Percentiles rank a stretch among this genome's conserved stretches.
phyloP scores from a whole-genome alignment of 2,329 filamentous ascomycete genomes.

The Pestalotiopsis sp. region DNA sequence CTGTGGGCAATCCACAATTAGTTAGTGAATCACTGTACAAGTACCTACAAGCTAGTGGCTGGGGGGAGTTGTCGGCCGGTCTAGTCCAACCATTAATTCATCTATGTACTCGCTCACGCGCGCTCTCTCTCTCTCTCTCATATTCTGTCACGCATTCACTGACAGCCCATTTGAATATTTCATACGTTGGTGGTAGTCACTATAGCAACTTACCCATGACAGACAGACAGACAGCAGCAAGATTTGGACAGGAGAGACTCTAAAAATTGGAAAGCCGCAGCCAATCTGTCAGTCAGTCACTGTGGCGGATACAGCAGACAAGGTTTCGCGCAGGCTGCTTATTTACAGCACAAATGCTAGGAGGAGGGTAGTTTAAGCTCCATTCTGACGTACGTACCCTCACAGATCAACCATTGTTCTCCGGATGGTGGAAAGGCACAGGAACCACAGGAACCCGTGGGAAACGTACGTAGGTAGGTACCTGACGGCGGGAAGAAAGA shows the following conservation, averaged over 20 bases:
- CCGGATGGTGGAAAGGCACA: neutral
- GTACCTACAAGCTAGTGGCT: neutral
- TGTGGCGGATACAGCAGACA: neutral
- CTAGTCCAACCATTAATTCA: neutral
- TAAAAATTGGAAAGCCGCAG: neutral
- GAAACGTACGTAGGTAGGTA: neutral
- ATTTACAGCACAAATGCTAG: neutral
- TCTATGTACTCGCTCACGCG: neutral
- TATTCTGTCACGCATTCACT: neutral
- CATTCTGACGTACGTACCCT: neutral
- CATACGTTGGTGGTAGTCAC: neutral
- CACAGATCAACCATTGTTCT: neutral
- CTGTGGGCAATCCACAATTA: slow-evolving; percentile 12
- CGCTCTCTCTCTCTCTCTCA: neutral
- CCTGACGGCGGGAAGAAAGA: too few relatives aligned
- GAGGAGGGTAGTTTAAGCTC: neutral
- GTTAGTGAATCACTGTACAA: neutral
- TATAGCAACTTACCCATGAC: neutral
- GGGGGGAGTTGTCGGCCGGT: neutral
- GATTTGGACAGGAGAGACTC: neutral
- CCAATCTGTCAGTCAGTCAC: neutral
- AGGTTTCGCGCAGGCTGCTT: neutral
- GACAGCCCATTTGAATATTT: neutral
- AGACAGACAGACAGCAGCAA: neutral
- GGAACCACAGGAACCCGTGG: neutral